Percentiles rank a stretch among this genome's conserved stretches.
These are phyloP conservation scores for Mitragyna speciosa DNA, from an alignment of 257 asterid genomes.

Conservation along the genomic window DNA sequence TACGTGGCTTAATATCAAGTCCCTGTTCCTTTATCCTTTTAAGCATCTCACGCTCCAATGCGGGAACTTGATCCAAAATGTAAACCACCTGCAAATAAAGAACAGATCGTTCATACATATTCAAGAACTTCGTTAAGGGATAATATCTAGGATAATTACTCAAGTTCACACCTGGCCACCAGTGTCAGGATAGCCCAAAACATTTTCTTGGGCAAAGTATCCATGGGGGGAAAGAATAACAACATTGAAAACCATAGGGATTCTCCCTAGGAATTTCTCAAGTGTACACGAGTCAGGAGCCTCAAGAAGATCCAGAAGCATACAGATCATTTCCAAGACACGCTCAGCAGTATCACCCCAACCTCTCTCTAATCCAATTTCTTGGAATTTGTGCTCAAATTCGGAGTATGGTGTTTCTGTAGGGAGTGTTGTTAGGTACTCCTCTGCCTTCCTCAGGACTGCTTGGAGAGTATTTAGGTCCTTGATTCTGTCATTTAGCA, in stretches of 20 bases:
- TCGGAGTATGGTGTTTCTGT: conserved; percentile 55
- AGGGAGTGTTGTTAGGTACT: conserved; percentile 69
- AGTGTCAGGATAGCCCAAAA: conserved; percentile 93
- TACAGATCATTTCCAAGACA: conserved; percentile 72
- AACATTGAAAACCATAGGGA: conserved; percentile 97
- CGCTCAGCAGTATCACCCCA: conserved; percentile 88
- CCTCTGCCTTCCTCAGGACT: conserved; percentile 90
- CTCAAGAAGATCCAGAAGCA: conserved; percentile 88
- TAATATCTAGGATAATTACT: background rate
- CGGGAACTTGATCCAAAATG: conserved; percentile 99
- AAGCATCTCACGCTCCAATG: conserved; percentile 87
- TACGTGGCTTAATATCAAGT: conserved; percentile 80
- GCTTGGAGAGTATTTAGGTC: conserved; percentile 60
- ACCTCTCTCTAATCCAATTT: conserved; percentile 91
- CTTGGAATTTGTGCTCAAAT: conserved; percentile 76
- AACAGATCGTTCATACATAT: background rate
- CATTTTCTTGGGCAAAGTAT: conserved; percentile 98
- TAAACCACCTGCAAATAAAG: conserved; percentile 68
- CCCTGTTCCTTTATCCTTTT: conserved; percentile 98
- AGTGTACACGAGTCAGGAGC: conserved; percentile 94
- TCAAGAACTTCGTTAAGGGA: background rate
- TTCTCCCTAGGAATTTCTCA: conserved; percentile 76
- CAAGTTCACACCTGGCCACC: conserved; percentile 82
- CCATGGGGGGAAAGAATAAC: conserved; percentile 97
- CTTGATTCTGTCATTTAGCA: conserved; percentile 74